Percentiles rank a stretch among this genome's conserved stretches.
These are phyloP conservation scores for Talaromyces wortmannii DNA, from an alignment of 495 filamentous ascomycete species.

Conservation along the genomic window DNA sequence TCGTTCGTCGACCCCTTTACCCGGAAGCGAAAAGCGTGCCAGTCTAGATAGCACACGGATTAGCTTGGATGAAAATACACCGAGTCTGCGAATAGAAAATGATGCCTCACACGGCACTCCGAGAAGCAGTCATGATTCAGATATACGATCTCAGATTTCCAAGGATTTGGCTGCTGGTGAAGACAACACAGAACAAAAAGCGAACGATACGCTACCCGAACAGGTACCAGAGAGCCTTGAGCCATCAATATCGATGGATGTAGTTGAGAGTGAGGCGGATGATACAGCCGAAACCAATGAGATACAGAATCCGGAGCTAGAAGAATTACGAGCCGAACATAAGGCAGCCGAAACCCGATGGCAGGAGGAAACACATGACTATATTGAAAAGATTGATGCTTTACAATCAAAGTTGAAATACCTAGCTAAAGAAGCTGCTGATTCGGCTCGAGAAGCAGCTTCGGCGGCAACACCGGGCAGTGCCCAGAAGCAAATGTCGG, in stretches of 20 bases:
- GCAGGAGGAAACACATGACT: conserved; percentile 73
- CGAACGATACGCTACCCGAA: not conserved
- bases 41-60: conserved; percentile 27
- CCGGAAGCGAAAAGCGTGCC: conserved; percentile 25
- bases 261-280: conserved; percentile 7
- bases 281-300: conserved; percentile 6
- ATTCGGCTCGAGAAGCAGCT: conserved; percentile 59
- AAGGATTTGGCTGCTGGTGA: conserved; percentile 19
- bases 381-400: conserved; percentile 88
- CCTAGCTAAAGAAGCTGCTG: conserved; percentile 69
- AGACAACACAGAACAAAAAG: not conserved
- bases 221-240: not conserved
- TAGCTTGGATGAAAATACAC: conserved; percentile 10
- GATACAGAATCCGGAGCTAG: conserved; percentile 18
- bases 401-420: conserved; percentile 86
- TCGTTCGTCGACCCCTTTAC: conserved; percentile 26
- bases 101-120: conserved; percentile 2
- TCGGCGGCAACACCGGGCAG: conserved; percentile 54
- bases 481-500: conserved; percentile 68
- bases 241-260: not conserved
- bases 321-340: conserved; percentile 47
- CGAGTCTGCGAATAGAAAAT: conserved; percentile 9
- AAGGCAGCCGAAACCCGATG: conserved; percentile 55
- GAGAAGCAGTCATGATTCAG: conserved; percentile 27
- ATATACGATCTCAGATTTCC: conserved; percentile 20